A percentile compares a stretch with the other conserved stretches of the same genome.
phyloP scores from a whole-genome alignment of 148 eudicot genomes.

The Silene uniflora region DNA sequence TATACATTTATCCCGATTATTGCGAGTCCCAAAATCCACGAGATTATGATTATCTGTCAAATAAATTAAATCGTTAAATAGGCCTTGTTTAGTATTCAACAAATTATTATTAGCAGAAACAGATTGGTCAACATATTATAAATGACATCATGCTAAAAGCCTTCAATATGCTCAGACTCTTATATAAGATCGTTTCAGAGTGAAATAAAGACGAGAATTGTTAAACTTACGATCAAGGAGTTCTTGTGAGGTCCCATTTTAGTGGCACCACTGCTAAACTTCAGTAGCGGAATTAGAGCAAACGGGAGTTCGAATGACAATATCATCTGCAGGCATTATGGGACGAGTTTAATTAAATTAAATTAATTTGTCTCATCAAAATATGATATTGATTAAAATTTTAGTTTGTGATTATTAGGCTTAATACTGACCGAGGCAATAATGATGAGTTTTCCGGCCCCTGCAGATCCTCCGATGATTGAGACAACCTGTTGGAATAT shows the following conservation, averaged over 20 bases:
- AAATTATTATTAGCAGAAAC: too few relatives aligned
- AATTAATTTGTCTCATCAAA: too few relatives aligned
- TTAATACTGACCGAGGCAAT: slow-evolving; percentile 70
- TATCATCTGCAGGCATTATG: slow-evolving; percentile 55
- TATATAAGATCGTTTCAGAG: neutral
- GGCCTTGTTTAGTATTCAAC: too few relatives aligned
- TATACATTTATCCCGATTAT: slow-evolving; percentile 86
- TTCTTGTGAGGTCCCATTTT: slow-evolving; percentile 97
- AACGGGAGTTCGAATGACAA: slow-evolving; percentile 94
- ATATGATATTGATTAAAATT: neutral
- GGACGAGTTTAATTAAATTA: neutral
- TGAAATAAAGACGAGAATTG: too few relatives aligned
- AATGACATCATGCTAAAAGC: too few relatives aligned
- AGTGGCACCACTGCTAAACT: slow-evolving; percentile 70
- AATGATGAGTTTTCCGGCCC: slow-evolving; percentile 73
- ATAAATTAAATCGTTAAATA: neutral
- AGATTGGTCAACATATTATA: too few relatives aligned
- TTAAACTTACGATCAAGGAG: slow-evolving; percentile 59
- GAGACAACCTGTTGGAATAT: too few relatives aligned
- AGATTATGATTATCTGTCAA: slow-evolving; percentile 60
- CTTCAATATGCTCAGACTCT: too few relatives aligned
- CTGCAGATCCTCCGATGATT: slow-evolving; percentile 71
- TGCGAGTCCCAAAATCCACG: slow-evolving; percentile 76
- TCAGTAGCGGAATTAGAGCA: slow-evolving; percentile 92
- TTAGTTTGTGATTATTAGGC: neutral